Base-by-base conservation (phyloP, 345 rosid genomes). In the Lepidium africanum region DNA sequence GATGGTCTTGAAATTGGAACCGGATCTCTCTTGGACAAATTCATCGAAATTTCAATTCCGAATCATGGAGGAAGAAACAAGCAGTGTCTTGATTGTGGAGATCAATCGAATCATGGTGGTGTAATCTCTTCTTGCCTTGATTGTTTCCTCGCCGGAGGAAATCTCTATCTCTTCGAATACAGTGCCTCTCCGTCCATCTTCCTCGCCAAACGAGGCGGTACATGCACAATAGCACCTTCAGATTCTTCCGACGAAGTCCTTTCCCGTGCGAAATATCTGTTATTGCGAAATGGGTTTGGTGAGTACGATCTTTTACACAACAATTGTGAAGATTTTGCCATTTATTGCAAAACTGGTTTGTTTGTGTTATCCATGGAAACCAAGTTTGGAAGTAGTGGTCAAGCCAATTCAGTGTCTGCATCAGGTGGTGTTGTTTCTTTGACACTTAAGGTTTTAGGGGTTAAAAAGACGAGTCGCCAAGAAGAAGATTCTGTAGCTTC, bases 241-340 rank as follows among this genome's bases (percentile, higher is more conserved):
- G 97, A 91, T 79, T 65, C 90, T 17, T 67, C 78, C 0, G 81
- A 82, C 40, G 78, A 85, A 36, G 88, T 84, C 46, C 66, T 87
- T 55, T 79, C 81, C 13, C 86, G 93, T 13, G 90, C 87, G 10
- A 66, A 46, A 7, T 87, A 59, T 70, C 90, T 91, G 51, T 78
- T 85, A 10, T 78, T 74, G 1, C 9, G 43, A 32, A 87, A 88
- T 33, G 96, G 96, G 23, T 88, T 91, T 64, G 97, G 93, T 41
- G 84, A 21, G 14, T 91, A 87, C 62, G 13, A 81, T 71, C 61
- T 84, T 16, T 87, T 87, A 76, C 83, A 77, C 52, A 91, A 88
- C 70, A 91, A 88, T 62, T 88, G 96, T 30, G 93, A 88, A 81
- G 96, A 88, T 74, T 88, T 88, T 25, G 96, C 97, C 0, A 79